Percentiles rank a stretch among this genome's conserved stretches.
phyloP scores from a whole-genome alignment of 179 eudicot genomes.

The Camellia oleifera region DNA sequence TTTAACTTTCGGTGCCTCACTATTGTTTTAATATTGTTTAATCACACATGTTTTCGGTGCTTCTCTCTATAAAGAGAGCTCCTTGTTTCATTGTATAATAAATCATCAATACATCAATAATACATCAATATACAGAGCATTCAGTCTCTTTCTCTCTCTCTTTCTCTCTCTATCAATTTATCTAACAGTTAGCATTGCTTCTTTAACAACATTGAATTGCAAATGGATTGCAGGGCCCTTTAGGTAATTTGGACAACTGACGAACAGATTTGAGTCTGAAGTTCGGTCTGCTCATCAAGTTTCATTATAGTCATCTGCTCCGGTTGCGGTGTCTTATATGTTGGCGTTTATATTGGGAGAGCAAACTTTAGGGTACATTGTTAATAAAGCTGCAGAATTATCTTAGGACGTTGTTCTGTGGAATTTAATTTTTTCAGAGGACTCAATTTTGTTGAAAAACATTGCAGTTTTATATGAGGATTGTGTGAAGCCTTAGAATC shows the following conservation, averaged over 20 bases:
- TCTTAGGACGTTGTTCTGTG: conserved; percentile 1
- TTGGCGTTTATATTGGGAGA: conserved; percentile 18
- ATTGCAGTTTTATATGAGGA: conserved; percentile 6
- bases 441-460: not conserved
- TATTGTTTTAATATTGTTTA: too few species aligned
- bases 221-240: conserved; percentile 30
- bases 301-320: conserved; percentile 19
- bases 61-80: too few species aligned
- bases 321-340: conserved; percentile 12
- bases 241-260: conserved; percentile 14
- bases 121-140: too few species aligned
- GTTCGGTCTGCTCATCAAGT: conserved; percentile 17
- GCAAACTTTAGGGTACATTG: conserved; percentile 14
- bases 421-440: not conserved
- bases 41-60: too few species aligned
- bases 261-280: conserved; percentile 18
- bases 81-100: too few species aligned
- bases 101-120: too few species aligned
- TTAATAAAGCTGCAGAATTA: not conserved
- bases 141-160: too few species aligned
- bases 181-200: not conserved
- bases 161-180: too few species aligned
- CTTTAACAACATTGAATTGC: conserved; percentile 18
- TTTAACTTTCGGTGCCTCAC: too few species aligned
- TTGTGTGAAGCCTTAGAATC: conserved; percentile 2